Conservation (phyloP, 2,329 filamentous ascomycete genomes). For the Passalora sequoiae region DNA sequence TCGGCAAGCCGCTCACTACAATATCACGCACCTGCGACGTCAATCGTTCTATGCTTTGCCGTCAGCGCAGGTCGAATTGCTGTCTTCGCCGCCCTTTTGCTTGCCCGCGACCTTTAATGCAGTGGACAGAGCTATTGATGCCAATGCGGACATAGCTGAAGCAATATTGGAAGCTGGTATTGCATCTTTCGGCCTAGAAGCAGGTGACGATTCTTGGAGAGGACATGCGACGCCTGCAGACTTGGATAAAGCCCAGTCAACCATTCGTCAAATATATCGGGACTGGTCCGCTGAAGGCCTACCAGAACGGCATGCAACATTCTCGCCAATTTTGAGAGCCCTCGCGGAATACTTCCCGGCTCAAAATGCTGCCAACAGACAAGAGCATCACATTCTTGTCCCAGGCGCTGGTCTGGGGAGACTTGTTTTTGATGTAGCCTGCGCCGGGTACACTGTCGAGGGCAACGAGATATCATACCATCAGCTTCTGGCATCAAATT, state of each 20-base stretch:
- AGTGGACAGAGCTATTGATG: conserved; percentile 82
- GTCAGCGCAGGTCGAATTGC: conserved; percentile 73
- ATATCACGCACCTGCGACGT: conserved; percentile 82
- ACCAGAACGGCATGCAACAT: conserved; percentile 69
- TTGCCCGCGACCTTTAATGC: conserved; percentile 71
- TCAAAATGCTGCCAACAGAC: conserved; percentile 21
- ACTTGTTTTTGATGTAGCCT: conserved; percentile 80
- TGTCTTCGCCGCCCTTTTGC: conserved; percentile 76
- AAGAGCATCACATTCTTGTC: conserved; percentile 64
- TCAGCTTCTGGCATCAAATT: conserved; percentile 78
- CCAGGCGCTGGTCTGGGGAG: conserved; percentile 86
- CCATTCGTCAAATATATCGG: conserved; percentile 85
- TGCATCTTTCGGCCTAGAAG: conserved; percentile 57
- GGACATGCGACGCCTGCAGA: conserved; percentile 67
- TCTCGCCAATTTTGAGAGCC: conserved; percentile 64
- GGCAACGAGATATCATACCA: conserved; percentile 97
- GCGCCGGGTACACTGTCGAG: conserved; percentile 66
- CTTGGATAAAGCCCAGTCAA: conserved; percentile 86
- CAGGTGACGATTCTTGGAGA: conserved; percentile 55
- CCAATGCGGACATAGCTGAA: conserved; percentile 77
- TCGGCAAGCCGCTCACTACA: conserved; percentile 76
- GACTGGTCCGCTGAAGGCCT: conserved; percentile 84
- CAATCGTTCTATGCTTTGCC: conserved; percentile 92
- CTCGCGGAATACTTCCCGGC: conserved; percentile 49
- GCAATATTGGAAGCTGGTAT: conserved; percentile 69